Evolutionary conservation across 1,139 yeast species (phyloP), one percentile per base, ranked within the genome.

Genomic region (Candida pseudocylindracea): DNA sequence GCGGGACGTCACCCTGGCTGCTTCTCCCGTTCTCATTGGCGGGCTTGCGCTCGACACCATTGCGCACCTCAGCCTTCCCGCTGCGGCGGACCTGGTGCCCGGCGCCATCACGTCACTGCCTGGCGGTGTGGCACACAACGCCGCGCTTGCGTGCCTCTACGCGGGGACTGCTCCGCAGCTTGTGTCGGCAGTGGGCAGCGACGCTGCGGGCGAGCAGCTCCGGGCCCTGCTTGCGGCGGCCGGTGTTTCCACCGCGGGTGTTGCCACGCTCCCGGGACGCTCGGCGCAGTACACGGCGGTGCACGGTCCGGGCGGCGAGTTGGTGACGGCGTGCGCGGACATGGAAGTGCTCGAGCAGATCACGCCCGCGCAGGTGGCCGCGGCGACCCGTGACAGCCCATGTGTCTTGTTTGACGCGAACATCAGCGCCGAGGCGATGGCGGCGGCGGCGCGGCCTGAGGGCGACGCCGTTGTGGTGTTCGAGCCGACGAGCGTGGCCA

Each of bases 101-200:
- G 88, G 91, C 0, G 45, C 42, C 1, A 60, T 68, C 1, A 42
- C 50, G 2, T 59, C 71, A 6, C 60, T 76, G 0, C 48, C 79
- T 8, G 94, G 94, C 1, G 94, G 94, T 0, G 94, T 81, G 1
- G 94, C 81, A 0, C 72, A 65, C 44, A 83, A 81, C 43, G 70
- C 80, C 12, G 70, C 79, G 0, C 45, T 66, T 12, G 88, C 91
- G 0, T 45, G 54, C 35, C 36, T 39, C 28, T 55, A 53, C 35
- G 37, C 36, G 5, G 31, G 35, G 25, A 13, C 29, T 12, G 43
- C 33, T 34, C 28, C 34, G 39, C 2, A 33, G 37, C 8, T 35
- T 7, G 55, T 80, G 0, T 69, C 83, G 0, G 52, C 65, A 4
- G 63, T 79, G 13, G 79, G 78, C 1, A 44, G 60, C 15, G 88